These are phyloP conservation scores for Hypoxylon sp. DNA, from an alignment of 2,329 filamentous ascomycete species.

Conservation along the genomic window DNA sequence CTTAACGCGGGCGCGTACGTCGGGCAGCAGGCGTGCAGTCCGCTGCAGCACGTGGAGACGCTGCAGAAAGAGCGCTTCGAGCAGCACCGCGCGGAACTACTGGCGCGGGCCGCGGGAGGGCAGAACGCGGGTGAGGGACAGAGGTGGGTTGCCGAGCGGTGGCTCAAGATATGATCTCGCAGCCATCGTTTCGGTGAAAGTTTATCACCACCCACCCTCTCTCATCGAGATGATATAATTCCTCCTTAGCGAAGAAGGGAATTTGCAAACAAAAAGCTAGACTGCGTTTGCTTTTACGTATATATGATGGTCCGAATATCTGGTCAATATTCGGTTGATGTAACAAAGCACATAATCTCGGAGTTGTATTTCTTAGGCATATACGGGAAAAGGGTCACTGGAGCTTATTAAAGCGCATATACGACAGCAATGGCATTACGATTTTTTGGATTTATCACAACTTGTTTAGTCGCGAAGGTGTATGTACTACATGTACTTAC, in stretches of 20 bases:
- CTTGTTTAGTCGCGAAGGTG: neutral
- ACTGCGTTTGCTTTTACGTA: neutral
- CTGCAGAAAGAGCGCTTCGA: slow-evolving; percentile 64
- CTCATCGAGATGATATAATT: neutral
- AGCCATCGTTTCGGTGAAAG: neutral
- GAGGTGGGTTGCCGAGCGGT: slow-evolving; percentile 58
- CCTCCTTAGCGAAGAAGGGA: neutral
- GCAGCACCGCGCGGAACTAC: slow-evolving; percentile 60
- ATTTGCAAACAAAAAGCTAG: neutral
- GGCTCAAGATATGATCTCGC: slow-evolving; percentile 54
- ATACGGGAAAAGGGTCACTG: neutral
- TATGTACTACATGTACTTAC: neutral
- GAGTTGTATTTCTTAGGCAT: neutral
- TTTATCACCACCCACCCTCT: neutral
- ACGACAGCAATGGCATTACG: neutral
- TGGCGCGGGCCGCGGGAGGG: slow-evolving; percentile 59
- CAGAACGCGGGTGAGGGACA: slow-evolving; percentile 55
- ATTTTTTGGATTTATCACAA: neutral
- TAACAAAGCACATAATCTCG: neutral
- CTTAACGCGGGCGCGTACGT: slow-evolving; percentile 40
- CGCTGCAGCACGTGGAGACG: slow-evolving; percentile 65
- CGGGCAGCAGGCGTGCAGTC: slow-evolving; percentile 50
- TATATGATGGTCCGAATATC: neutral
- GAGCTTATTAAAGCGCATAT: slow-evolving; percentile 32
- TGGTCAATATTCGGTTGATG: too few relatives aligned